Evolutionary conservation across 1,284 basidiomycete genomes (phyloP).

Genomic region (Fomitopsis betulina): DNA sequence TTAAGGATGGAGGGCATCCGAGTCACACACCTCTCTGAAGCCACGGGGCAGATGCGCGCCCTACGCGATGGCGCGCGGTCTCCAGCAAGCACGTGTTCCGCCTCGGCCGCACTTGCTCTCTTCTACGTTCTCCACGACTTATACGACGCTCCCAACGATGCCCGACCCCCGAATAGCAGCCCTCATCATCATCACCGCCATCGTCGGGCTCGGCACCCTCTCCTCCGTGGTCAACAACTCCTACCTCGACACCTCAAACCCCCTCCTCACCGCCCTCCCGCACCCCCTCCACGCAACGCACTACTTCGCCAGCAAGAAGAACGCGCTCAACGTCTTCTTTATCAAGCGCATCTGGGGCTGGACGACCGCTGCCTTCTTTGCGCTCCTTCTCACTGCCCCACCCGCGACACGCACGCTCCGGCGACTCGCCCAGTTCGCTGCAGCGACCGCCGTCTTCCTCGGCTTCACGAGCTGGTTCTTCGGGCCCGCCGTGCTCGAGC

Average conservation of each 20-base stretch:
- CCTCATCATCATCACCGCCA: slow-evolving; percentile 20
- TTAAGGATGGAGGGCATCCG: no score
- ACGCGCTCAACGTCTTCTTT: slow-evolving; percentile 81
- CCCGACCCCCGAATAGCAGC: slow-evolving; percentile 13
- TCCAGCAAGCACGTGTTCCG: no score
- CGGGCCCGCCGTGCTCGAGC: slow-evolving; percentile 79
- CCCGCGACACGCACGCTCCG: slow-evolving; percentile 34
- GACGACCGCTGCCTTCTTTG: slow-evolving; percentile 71
- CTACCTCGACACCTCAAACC: slow-evolving; percentile 69
- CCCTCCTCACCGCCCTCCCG: slow-evolving; percentile 59
- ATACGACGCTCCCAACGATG: slow-evolving; percentile 6
- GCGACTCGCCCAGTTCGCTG: slow-evolving; percentile 53
- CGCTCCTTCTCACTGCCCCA: slow-evolving; percentile 53
- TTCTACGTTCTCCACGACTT: no score
- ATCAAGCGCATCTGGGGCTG: slow-evolving; percentile 93
- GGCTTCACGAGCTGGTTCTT: slow-evolving; percentile 89
- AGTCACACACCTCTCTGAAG: no score
- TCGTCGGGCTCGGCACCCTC: slow-evolving; percentile 46
- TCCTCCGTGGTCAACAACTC: slow-evolving; percentile 50
- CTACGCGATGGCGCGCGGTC: no score
- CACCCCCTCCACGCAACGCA: slow-evolving; percentile 62
- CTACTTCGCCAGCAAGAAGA: slow-evolving; percentile 82
- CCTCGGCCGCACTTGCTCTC: no score
- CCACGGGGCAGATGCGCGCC: no score
- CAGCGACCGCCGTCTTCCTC: slow-evolving; percentile 69